Evolutionary conservation across 2,329 filamentous ascomycete species (phyloP).

Genomic region (Paecilomyces variotii): DNA sequence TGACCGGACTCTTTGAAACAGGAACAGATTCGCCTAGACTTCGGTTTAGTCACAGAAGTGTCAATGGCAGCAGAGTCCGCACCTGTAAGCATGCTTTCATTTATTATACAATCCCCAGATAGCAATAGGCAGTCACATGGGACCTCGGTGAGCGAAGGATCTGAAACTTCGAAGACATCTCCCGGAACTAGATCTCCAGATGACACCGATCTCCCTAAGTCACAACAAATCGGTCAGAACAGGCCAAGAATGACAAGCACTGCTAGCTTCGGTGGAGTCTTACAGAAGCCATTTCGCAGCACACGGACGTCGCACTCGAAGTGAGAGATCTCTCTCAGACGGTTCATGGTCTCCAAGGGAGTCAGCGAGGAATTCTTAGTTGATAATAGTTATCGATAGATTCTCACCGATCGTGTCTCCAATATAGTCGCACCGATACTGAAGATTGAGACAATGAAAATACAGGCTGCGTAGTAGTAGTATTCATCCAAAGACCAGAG

Average conservation of each 20-base stretch:
- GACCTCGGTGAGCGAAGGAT: constrained; percentile 78
- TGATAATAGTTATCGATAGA: neutral
- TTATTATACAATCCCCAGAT: constrained; percentile 94
- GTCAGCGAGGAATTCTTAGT: constrained; percentile 8
- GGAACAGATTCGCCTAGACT: constrained; percentile 78
- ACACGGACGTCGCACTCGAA: constrained; percentile 96
- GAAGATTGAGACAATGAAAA: constrained; percentile 87
- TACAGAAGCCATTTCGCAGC: constrained; percentile 87
- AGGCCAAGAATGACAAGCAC: neutral
- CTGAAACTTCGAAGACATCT: constrained; percentile 93
- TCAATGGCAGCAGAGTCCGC: constrained; percentile 8
- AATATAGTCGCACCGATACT: constrained; percentile 85
- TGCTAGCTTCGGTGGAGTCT: constrained; percentile 20
- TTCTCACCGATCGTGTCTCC: constrained; percentile 71
- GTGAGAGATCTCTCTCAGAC: constrained; percentile 80
- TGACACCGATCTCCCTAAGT: constrained; percentile 68
- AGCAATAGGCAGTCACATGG: constrained; percentile 88
- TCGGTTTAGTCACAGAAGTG: constrained; percentile 11
- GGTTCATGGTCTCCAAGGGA: constrained; percentile 64
- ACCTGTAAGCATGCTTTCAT: constrained; percentile 95
- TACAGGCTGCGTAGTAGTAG: constrained; percentile 94
- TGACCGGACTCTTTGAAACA: constrained; percentile 83
- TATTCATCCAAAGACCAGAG: constrained; percentile 95
- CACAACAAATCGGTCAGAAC: constrained; percentile 4
- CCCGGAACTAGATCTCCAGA: constrained; percentile 88